Base-by-base conservation (phyloP, 2,329 filamentous ascomycete species). In the Phialophora macrospora region DNA sequence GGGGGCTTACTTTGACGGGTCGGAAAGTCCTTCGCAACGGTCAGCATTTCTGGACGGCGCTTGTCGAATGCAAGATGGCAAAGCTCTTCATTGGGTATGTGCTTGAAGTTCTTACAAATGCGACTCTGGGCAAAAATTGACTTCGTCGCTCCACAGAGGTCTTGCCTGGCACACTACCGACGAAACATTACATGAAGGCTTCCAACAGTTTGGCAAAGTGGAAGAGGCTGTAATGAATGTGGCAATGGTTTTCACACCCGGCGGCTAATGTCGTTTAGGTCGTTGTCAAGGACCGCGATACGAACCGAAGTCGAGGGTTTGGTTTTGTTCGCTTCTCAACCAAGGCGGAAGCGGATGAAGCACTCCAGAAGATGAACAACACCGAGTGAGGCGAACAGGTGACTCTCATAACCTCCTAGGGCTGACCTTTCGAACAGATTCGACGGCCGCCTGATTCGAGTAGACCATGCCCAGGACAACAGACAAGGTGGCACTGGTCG, bases 161-260 rank as follows among this genome's bases (percentile, higher is more conserved):
- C 92, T 99, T 73, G 92, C 95, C 75, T 99, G 95, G 95, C 93
- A 97, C 83, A 99, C 95, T 71, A 93, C 96, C 80, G 94, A 98
- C 81, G 81, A 82, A 52, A 93, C 91, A 72, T 84, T 99, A 72
- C 90, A 91, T 76, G 83, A 90, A 77, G 97, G 97, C 80, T 99
- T 99, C 79, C 90, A 94, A 79, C 90, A 95, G 79, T 97, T 92
- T 76, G 94, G 94, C 67, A 83, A 84, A 49, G 90, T 99, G 72
- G 93, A 97, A 78, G 94, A 99, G 87, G 95, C 95, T 74, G 95
- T 98, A 87, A 80, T 62, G 20, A 30, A 17, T 26, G 22, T 30
- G 48, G 62, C 49, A n/a, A n/a, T n/a, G 30, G 32, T 28, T 72
- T 67, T 41, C 66, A 63, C 55, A 63, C 57, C 24, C 5, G 26